Percentiles rank a stretch among this genome's conserved stretches.
Conservation (phyloP, 2,329 filamentous ascomycete species). For the Trichoderma sp. region DNA sequence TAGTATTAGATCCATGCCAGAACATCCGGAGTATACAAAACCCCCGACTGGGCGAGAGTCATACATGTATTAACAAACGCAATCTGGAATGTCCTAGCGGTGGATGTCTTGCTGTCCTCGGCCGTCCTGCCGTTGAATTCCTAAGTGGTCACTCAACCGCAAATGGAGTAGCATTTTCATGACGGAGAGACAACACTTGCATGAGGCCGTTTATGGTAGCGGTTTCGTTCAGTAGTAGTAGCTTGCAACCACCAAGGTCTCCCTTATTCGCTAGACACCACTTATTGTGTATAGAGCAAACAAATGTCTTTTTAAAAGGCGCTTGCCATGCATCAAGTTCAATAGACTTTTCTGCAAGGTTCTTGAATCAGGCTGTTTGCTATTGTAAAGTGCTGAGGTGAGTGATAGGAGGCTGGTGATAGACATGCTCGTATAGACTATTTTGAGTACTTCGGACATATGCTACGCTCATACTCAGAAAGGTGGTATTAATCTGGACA, state of each 20-base stretch:
- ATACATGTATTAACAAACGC: no score
- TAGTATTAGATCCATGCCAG: no score
- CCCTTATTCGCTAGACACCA: not conserved
- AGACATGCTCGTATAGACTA: no score
- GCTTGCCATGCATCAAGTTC: not conserved
- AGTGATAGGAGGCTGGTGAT: no score
- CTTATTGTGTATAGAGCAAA: not conserved
- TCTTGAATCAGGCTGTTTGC: not conserved
- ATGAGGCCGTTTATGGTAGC: not conserved
- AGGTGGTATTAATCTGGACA: no score
- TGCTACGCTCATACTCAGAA: not conserved
- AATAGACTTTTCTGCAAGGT: not conserved
- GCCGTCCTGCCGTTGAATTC: not conserved
- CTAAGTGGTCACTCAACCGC: not conserved
- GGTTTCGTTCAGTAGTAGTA: not conserved
- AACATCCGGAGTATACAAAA: no score
- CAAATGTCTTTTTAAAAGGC: not conserved
- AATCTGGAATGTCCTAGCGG: no score
- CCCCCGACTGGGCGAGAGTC: no score
- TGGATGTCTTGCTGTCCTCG: not conserved
- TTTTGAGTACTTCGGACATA: no score
- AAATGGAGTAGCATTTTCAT: not conserved
- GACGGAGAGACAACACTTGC: no score
- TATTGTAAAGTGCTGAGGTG: not conserved
- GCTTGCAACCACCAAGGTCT: no score